These are phyloP conservation scores for Penicillium cosmopolitanum DNA, from an alignment of 495 filamentous ascomycete species.

Conservation along the genomic window DNA sequence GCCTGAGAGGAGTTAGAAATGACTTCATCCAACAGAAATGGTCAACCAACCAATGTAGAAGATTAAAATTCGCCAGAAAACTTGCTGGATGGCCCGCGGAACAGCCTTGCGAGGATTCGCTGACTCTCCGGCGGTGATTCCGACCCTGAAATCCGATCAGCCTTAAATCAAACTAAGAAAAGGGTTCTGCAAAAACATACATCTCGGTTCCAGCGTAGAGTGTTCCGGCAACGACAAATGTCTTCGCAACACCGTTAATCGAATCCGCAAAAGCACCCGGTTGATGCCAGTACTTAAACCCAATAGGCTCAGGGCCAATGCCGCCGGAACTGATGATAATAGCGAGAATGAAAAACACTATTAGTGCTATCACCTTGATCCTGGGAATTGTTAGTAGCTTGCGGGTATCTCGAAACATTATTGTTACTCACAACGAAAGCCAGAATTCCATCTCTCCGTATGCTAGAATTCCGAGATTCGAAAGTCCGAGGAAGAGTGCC, in stretches of 20 bases:
- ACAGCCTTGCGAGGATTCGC: conserved; percentile 62
- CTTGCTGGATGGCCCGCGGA: conserved; percentile 67
- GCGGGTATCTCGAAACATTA: neutral
- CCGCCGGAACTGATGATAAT: conserved; percentile 69
- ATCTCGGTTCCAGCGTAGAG: conserved; percentile 74
- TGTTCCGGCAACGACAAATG: conserved; percentile 73
- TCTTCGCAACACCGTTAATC: conserved; percentile 57
- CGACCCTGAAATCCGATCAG: conserved; percentile 45
- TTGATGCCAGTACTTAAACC: conserved; percentile 67
- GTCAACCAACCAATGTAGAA: conserved; percentile 68
- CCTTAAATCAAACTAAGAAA: neutral
- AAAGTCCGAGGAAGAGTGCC: conserved; percentile 50
- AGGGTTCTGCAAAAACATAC: conserved; percentile 17
- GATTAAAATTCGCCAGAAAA: conserved; percentile 72
- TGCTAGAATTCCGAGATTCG: conserved; percentile 60
- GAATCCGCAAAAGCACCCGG: conserved; percentile 69
- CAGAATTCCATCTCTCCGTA: conserved; percentile 67
- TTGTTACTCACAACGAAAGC: conserved; percentile 35
- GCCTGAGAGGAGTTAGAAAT: conserved; percentile 17
- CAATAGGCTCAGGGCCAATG: conserved; percentile 56
- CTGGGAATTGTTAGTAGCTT: conserved; percentile 18
- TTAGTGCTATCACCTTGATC: conserved; percentile 58
- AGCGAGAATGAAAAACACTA: conserved; percentile 70
- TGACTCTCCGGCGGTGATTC: conserved; percentile 71
- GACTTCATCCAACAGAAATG: no score